Evolutionary conservation across 2,329 filamentous ascomycete genomes (phyloP).

Genomic region (Cladosporium sp.): DNA sequence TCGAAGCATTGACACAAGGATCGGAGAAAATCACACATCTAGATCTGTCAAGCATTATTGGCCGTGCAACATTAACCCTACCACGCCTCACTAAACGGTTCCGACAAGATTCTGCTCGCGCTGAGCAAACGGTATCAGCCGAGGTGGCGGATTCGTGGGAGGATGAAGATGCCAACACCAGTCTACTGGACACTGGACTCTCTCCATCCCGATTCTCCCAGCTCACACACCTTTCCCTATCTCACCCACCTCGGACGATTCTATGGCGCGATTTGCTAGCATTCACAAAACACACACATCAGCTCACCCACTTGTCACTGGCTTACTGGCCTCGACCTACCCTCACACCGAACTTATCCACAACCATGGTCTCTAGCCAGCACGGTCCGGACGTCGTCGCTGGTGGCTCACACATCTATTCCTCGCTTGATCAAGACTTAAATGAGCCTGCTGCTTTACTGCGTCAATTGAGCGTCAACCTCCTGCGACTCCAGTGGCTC

Average conservation of each 20-base stretch:
- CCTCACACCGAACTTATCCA: slow-evolving; percentile 51
- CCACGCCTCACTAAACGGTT: slow-evolving; percentile 42
- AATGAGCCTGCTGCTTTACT: slow-evolving; percentile 54
- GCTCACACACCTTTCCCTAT: slow-evolving; percentile 56
- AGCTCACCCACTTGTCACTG: slow-evolving; percentile 58
- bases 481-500: slow-evolving; percentile 58
- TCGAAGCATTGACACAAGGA: slow-evolving; percentile 50
- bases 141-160: slow-evolving; percentile 46
- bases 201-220: slow-evolving; percentile 43
- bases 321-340: slow-evolving; percentile 60
- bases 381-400: slow-evolving; percentile 42
- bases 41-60: slow-evolving; percentile 51
- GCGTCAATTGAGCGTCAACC: slow-evolving; percentile 51
- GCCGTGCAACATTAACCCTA: slow-evolving; percentile 43
- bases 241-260: slow-evolving; percentile 45
- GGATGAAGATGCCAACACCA: slow-evolving; percentile 31
- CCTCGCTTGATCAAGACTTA: slow-evolving; percentile 51
- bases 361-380: slow-evolving; percentile 39
- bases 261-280: slow-evolving; percentile 55
- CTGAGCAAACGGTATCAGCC: slow-evolving; percentile 20
- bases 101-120: slow-evolving; percentile 21
- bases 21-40: slow-evolving; percentile 46
- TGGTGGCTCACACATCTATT: slow-evolving; percentile 51
- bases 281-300: slow-evolving; percentile 51
- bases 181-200: slow-evolving; percentile 22